Conservation (phyloP, 148 eudicot species). For the Fallopia convolvulus region DNA sequence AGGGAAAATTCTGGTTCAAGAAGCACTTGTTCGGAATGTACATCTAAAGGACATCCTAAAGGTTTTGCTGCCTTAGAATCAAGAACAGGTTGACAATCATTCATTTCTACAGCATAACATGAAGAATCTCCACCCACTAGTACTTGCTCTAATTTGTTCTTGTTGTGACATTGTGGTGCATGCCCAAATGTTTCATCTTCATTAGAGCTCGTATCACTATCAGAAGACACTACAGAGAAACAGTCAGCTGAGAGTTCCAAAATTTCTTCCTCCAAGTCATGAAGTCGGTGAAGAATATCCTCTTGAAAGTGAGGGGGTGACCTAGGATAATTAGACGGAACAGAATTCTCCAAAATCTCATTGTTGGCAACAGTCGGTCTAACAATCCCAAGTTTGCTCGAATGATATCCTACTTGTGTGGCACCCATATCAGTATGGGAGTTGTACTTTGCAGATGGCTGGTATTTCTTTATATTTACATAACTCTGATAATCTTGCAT, state of each 20-base stretch:
- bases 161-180: constrained; percentile 22
- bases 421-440: constrained; percentile 16
- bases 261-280: constrained; percentile 69
- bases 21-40: constrained; percentile 20
- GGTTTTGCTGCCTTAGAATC: constrained; percentile 19
- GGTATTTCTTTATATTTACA: constrained; percentile 14
- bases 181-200: constrained; percentile 39
- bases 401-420: constrained; percentile 20
- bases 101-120: constrained; percentile 12
- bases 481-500: constrained; percentile 7
- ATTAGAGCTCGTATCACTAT: constrained; percentile 66
- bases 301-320: constrained; percentile 88
- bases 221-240: constrained; percentile 67
- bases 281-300: constrained; percentile 81
- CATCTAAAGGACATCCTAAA: constrained; percentile 20
- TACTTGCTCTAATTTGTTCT: constrained; percentile 30
- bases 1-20: neutral
- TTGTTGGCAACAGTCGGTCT: constrained; percentile 20
- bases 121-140: constrained; percentile 18
- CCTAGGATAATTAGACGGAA: constrained; percentile 35
- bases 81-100: constrained; percentile 17
- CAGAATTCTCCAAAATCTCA: constrained; percentile 27
- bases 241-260: constrained; percentile 73
- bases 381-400: constrained; percentile 14
- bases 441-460: constrained; percentile 14